Evolutionary conservation across 495 filamentous ascomycete species (phyloP).

Genomic region (Penicillium ucsense): DNA sequence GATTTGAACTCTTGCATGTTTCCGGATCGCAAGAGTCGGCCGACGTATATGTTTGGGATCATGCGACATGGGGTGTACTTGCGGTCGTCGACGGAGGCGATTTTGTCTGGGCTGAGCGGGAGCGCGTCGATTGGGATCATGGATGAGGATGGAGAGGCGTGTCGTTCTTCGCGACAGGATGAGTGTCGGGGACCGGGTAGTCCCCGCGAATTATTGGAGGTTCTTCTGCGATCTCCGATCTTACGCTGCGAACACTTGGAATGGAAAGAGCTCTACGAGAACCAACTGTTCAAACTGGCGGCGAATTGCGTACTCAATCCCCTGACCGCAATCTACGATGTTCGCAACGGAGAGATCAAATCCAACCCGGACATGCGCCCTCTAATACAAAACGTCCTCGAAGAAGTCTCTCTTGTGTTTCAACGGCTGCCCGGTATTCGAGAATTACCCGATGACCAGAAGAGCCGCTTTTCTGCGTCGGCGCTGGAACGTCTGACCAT

Average conservation of each 20-base stretch:
- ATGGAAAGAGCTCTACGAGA: conserved; percentile 20
- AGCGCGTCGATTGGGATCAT: conserved; percentile 8
- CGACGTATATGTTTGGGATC: conserved; percentile 16
- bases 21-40: conserved; percentile 4
- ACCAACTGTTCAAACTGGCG: conserved; percentile 62
- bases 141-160: not conserved
- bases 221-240: conserved; percentile 17
- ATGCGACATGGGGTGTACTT: conserved; percentile 16
- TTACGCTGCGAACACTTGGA: conserved; percentile 20
- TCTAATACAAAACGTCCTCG: conserved; percentile 40
- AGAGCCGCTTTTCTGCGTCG: conserved; percentile 32
- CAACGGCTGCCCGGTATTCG: conserved; percentile 48
- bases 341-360: conserved; percentile 58
- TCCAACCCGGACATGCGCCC: conserved; percentile 36
- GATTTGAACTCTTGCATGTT: conserved; percentile 12
- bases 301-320: conserved; percentile 69
- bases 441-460: conserved; percentile 33
- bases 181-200: not conserved
- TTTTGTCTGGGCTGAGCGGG: conserved; percentile 12
- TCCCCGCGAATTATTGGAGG: conserved; percentile 19
- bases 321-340: conserved; percentile 55
- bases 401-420: conserved; percentile 45
- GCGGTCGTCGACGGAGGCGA: conserved; percentile 10
- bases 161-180: not conserved
- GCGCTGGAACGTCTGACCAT: conserved; percentile 42